Base-by-base conservation (phyloP, 768 basidiomycete genomes). In the Trametes cinnabarina region DNA sequence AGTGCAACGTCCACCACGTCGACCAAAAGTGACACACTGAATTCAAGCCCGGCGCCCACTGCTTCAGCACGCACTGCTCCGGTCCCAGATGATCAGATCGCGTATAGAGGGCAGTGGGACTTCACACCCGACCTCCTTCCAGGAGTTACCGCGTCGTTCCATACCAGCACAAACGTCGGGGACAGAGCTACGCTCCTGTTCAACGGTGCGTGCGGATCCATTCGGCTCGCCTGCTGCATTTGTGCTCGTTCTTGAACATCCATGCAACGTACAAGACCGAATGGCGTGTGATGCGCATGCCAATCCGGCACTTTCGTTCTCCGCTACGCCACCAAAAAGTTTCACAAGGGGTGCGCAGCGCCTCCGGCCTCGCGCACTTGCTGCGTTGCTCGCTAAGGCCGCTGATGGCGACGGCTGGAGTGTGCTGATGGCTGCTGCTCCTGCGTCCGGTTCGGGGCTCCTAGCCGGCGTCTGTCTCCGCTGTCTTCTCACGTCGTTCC, bases 31-130 rank as follows among this genome's bases (percentile, higher is more conserved):
- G 32, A 41, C 46, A 41, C 47, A 10, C 30, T 49, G 47, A 42
- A 50, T 8, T 65, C 65, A 39, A 39, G 60, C 57, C 56, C 65
- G 76, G 77, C 63, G n/a, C 62, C 72, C 48, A 76, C 65, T 37
- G 72, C 72, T 61, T 69, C 65, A 44, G 69, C 68, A 51, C 70
- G 74, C 61, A 61, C 69, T 11, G 50, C 35, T 30, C 61, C 60
- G 5, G 63, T 86, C 20, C 66, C 78, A 55, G 80, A 84, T 62
- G 72, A 72, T 28, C 66, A 70, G 22, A 73, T 87, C 49, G 72
- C 76, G 1, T 88, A 82, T 65, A 67, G 66, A 52, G 87, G 88
- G 8, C 69, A 70, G 9, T 91, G 88, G 88, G 74, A 72, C 26
- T 74, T 69, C 51, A 23, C 52, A 12, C 47, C 62, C 5, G 57